Base-by-base conservation (phyloP, 768 basidiomycete genomes). In the Auriscalpium vulgare region DNA sequence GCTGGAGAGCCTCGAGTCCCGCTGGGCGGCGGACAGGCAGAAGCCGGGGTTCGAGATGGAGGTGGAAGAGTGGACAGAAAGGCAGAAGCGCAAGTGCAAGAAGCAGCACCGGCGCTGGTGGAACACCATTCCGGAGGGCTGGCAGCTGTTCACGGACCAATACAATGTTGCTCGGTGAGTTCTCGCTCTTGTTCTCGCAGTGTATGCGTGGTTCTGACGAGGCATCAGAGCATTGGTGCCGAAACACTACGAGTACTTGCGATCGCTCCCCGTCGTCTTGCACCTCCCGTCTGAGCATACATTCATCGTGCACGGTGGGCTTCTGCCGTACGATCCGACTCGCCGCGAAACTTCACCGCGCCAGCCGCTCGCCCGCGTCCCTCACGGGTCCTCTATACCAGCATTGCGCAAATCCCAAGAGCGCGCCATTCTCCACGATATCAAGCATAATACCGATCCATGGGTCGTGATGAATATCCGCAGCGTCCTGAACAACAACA, bases 241-340 rank as follows among this genome's bases (percentile, higher is more conserved):
- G 16, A 67, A 67, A 3, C 78, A 92, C 47, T 89, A 84, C 59
- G 62, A 73, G 16, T 97, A 94, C 68, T 76, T 97, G 35, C 67
- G 80, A 34, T 72, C 79, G 16, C 71, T 93, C 0, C 94, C 95
- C 0, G 72, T 93, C 36, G 75, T 78, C 50, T 73, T 94, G 8
- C 83, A 95, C 65, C 70, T 88, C 14, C 90, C 92, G 0, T 77
- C 78, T 2, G 80, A 87, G 2, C 90, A 95, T 64, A 70, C 83
- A 1, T 84, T 83, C 71, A 75, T 95, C 48, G 89, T 85, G 1
- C 93, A 97, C 61, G 94, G 84, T 1, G 95, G 95, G 6, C 64
- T 95, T n/a, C 76, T 97, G 2, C 78, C 92, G 0, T 78, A 76
- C 6, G 82, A 95, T 65, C 86, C 91, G 2, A 71, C 68, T 1